Evolutionary conservation across 2,329 filamentous ascomycete genomes (phyloP).

Genomic region (Shiraia sp.): DNA sequence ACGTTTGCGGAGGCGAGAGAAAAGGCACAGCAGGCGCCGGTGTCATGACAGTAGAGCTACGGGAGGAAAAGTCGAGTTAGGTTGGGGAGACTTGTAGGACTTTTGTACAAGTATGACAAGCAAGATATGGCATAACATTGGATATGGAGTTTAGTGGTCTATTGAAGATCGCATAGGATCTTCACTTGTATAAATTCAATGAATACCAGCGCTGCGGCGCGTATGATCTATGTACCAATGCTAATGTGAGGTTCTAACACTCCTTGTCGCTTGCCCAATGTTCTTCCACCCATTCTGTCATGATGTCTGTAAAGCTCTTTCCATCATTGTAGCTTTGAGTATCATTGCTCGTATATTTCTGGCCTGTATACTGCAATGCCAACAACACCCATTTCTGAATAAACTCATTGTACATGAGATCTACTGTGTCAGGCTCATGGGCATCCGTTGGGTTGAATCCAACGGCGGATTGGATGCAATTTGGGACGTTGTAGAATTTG

Average conservation of each 20-base stretch:
- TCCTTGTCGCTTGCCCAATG: constrained; percentile 51
- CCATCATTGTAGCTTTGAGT: constrained; percentile 57
- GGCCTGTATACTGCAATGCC: constrained; percentile 67
- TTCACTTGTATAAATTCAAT: too few relatives aligned
- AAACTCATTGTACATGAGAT: constrained; percentile 91
- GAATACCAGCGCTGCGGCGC: too few relatives aligned
- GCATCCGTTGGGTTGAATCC: constrained; percentile 53
- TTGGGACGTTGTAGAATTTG: constrained; percentile 76
- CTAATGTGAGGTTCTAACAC: too few relatives aligned
- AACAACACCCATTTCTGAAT: constrained; percentile 79
- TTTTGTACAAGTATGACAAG: background rate
- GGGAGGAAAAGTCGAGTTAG: background rate
- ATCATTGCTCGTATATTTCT: constrained; percentile 55
- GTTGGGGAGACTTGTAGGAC: background rate
- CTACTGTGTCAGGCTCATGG: constrained; percentile 70
- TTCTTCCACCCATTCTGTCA: constrained; percentile 62
- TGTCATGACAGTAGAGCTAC: constrained; percentile 18
- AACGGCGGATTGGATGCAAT: constrained; percentile 75
- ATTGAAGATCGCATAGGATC: too few relatives aligned
- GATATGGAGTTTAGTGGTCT: too few relatives aligned
- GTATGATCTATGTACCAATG: too few relatives aligned
- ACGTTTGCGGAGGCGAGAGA: constrained; percentile 33
- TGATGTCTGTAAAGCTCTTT: constrained; percentile 60
- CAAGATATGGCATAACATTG: too few relatives aligned
- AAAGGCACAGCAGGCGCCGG: constrained; percentile 14